Percentiles rank a stretch among this genome's conserved stretches.
Evolutionary conservation across 2,329 filamentous ascomycete species (phyloP).

Genomic region (Monosporascus sp.): DNA sequence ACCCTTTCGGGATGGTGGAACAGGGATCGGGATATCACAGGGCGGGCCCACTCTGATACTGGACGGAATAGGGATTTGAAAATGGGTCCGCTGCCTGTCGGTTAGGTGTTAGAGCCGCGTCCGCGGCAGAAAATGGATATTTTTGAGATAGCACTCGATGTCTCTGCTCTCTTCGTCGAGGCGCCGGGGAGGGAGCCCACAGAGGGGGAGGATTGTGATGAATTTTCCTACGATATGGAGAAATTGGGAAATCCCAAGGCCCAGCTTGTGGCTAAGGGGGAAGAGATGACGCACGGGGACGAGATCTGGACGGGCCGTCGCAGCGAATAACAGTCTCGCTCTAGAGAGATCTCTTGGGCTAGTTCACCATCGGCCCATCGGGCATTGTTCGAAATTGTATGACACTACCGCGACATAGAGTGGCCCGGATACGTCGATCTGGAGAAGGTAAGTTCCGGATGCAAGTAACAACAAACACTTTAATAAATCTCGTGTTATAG

Average conservation of each 20-base stretch:
- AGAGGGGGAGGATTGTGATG: slow-evolving; percentile 35
- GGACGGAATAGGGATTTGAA: slow-evolving; percentile 16
- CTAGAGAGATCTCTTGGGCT: not conserved
- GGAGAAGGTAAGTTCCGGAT: slow-evolving; percentile 23
- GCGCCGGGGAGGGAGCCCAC: slow-evolving; percentile 13
- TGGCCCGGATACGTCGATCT: slow-evolving; percentile 28
- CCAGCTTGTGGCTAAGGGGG: slow-evolving; percentile 2
- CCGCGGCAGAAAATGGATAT: not conserved
- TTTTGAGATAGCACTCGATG: slow-evolving; percentile 3
- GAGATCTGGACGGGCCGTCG: not conserved
- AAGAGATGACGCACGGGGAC: slow-evolving; percentile 10
- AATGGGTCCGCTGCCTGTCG: slow-evolving; percentile 1
- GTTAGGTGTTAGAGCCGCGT: not conserved
- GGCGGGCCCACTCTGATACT: slow-evolving; percentile 26
- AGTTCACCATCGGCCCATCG: not conserved
- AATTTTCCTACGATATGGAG: slow-evolving; percentile 20
- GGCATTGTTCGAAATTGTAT: slow-evolving; percentile 12
- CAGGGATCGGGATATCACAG: slow-evolving; percentile 27
- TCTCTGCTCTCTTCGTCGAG: slow-evolving; percentile 13
- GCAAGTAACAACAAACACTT: slow-evolving; percentile 16
- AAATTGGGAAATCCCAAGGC: slow-evolving; percentile 3
- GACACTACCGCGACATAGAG: slow-evolving; percentile 25
- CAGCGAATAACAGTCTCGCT: not conserved
- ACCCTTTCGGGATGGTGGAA: slow-evolving; percentile 26
- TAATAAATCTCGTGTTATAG: slow-evolving; percentile 19